Evolutionary conservation across 176 grass and related monocot species (phyloP).

Genomic region (Oryza meridionalis): DNA sequence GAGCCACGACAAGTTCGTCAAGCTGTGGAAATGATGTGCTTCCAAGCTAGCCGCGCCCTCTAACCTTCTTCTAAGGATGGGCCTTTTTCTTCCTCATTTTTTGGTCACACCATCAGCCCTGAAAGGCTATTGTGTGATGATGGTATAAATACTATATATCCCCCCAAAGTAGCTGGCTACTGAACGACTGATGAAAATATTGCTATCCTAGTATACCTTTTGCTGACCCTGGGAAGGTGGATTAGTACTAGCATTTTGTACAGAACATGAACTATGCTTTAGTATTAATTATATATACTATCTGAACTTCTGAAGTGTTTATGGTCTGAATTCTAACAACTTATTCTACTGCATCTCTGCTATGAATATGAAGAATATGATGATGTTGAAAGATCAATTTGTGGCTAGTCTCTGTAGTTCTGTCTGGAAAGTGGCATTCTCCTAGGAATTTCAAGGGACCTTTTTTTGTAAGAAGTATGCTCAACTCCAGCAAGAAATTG

Average conservation of each 20-base stretch:
- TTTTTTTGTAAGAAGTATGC: neutral
- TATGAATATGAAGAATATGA: neutral
- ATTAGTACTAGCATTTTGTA: conserved; percentile 49
- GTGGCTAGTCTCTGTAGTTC: too few species aligned
- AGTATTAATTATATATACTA: neutral
- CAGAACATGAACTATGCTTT: conserved; percentile 5
- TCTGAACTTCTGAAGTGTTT: conserved; percentile 17
- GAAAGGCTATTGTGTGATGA: neutral
- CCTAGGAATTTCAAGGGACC: neutral
- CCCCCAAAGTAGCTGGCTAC: neutral
- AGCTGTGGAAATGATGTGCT: conserved; percentile 72
- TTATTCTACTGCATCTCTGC: neutral
- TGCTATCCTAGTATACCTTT: neutral
- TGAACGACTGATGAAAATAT: conserved; percentile 35
- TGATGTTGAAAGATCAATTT: neutral
- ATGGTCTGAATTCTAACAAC: neutral
- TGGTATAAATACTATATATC: conserved; percentile 15
- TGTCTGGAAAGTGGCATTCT: neutral
- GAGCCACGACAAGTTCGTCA: conserved; percentile 83
- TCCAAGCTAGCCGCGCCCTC: too few species aligned
- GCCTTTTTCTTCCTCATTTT: neutral
- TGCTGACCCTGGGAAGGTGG: conserved; percentile 43
- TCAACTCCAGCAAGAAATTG: neutral
- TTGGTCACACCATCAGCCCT: conserved; percentile 32
- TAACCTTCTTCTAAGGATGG: neutral